A percentile compares a stretch with the other conserved stretches of the same genome.
Conservation (phyloP, 2,329 filamentous ascomycete genomes). For the Fusarium pseudonygamai region DNA sequence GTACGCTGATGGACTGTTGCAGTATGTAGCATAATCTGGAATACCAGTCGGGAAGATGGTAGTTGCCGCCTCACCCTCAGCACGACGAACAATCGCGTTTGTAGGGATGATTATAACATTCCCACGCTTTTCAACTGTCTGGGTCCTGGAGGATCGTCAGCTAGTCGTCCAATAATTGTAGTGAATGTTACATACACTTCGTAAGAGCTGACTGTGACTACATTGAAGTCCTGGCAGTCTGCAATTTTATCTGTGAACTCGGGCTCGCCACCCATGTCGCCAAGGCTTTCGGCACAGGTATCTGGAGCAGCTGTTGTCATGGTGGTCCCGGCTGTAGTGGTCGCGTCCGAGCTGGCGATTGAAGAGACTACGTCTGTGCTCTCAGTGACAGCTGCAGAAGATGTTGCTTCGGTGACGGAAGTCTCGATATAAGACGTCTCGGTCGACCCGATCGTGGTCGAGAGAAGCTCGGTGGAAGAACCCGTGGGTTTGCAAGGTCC, state of each 20-base stretch:
- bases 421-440: not conserved
- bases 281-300: not conserved
- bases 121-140: accelerated
- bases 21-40: not conserved
- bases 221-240: accelerated
- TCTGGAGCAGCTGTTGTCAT: not conserved
- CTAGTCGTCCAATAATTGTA: accelerated
- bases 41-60: accelerated
- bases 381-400: not conserved
- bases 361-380: not conserved
- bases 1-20: not conserved
- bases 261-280: accelerated
- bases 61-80: not conserved
- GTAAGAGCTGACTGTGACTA: not conserved
- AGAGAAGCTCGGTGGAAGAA: not conserved
- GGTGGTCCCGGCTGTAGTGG: not conserved
- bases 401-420: not conserved
- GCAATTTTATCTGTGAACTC: not conserved
- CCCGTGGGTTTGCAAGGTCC: not conserved
- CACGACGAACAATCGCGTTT: not conserved
- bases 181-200: not conserved
- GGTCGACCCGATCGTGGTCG: not conserved
- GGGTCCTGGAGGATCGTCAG: accelerated
- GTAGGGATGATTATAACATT: not conserved
- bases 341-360: not conserved